Evolutionary conservation across 2,329 filamentous ascomycete species (phyloP).

Genomic region (Davidsoniella australis): DNA sequence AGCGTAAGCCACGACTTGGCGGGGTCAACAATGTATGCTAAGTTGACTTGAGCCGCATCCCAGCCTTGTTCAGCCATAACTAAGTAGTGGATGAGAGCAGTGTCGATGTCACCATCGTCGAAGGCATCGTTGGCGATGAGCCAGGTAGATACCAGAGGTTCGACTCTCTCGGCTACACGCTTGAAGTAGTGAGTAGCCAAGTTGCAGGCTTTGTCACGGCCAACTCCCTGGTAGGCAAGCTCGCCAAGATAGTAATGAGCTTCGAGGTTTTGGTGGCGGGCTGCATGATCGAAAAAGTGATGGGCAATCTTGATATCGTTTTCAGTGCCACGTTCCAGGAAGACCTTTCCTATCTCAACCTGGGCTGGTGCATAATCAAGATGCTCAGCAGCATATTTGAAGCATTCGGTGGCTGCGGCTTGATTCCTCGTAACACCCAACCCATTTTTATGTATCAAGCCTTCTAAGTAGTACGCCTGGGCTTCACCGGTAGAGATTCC

Average conservation of each 20-base stretch:
- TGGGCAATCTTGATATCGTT: conserved; percentile 61
- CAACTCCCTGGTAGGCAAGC: conserved; percentile 64
- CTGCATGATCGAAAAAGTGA: conserved; percentile 76
- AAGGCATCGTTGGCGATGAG: conserved; percentile 70
- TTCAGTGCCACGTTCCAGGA: conserved; percentile 61
- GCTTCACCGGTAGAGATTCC: conserved; percentile 61
- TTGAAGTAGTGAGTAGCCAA: conserved; percentile 73
- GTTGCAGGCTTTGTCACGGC: conserved; percentile 60
- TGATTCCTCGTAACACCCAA: conserved; percentile 55
- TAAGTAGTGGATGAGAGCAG: conserved; percentile 65
- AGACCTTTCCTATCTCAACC: conserved; percentile 66
- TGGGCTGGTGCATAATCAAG: conserved; percentile 58
- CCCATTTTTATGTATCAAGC: conserved; percentile 68
- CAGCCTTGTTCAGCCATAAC: conserved; percentile 88
- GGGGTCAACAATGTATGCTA: conserved; percentile 71
- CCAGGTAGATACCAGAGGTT: conserved; percentile 61
- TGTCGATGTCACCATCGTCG: conserved; percentile 59
- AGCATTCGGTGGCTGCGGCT: conserved; percentile 54
- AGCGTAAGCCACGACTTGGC: conserved; percentile 44
- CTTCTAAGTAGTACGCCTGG: conserved; percentile 70
- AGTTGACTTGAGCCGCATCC: conserved; percentile 76
- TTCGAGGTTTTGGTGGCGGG: conserved; percentile 68
- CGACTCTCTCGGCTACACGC: conserved; percentile 55
- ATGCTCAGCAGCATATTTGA: conserved; percentile 65
- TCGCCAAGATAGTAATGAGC: conserved; percentile 87